These are phyloP conservation scores for Suillus plorans DNA, from an alignment of 768 basidiomycete genomes.

Conservation along the genomic window DNA sequence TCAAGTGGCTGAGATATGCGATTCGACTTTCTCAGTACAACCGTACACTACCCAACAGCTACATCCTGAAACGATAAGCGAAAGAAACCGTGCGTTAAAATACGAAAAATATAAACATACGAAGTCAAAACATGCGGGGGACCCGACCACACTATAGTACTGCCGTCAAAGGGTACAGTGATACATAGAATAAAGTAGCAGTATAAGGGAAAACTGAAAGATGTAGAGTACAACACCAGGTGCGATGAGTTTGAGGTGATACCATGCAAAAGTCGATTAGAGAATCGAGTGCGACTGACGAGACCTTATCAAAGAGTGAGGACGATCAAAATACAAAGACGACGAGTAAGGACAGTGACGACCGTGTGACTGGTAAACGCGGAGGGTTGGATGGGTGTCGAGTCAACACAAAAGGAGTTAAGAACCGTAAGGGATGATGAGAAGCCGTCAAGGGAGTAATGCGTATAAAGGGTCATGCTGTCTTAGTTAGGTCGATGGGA, in stretches of 20 bases:
- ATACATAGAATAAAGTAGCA: not conserved
- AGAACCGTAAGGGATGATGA: not conserved
- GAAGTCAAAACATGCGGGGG: not conserved
- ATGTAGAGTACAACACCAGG: not conserved
- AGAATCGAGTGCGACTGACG: not conserved
- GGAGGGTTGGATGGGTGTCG: not conserved
- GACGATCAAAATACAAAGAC: not conserved
- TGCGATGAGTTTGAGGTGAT: constrained; percentile 1
- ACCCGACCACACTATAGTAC: not conserved
- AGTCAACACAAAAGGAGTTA: not conserved
- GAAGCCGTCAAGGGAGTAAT: not conserved
- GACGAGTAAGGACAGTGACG: constrained; percentile 1
- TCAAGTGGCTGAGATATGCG: not conserved
- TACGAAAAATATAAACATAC: not conserved
- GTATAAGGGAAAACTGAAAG: not conserved
- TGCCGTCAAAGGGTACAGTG: not conserved
- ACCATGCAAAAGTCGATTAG: not conserved
- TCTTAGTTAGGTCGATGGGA: not conserved
- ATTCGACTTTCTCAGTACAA: not conserved
- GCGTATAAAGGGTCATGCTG: not conserved
- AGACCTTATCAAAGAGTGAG: not conserved
- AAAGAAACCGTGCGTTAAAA: not conserved
- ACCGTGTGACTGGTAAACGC: not conserved
- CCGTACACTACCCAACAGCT: not conserved
- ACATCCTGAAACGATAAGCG: not conserved